Conservation (phyloP, 2,329 filamentous ascomycete species). For the Parafenestella ontariensis region DNA sequence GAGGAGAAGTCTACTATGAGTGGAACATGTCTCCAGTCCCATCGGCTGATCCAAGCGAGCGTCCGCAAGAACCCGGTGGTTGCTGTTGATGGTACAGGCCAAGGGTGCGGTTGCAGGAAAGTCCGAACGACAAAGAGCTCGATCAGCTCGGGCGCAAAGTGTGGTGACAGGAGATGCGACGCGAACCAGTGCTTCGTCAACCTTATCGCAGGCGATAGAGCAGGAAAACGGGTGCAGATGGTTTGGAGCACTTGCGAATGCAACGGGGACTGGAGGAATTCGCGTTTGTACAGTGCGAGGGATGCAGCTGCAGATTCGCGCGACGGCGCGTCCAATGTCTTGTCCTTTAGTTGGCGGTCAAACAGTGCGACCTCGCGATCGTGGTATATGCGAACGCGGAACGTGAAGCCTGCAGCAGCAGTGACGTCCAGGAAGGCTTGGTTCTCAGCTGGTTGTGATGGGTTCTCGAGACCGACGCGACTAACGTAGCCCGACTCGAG, state of each 20-base stretch:
- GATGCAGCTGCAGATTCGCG: conserved; percentile 74
- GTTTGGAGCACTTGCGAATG: conserved; percentile 84
- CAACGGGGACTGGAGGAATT: conserved; percentile 74
- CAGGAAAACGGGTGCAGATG: conserved; percentile 78
- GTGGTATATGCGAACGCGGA: conserved; percentile 86
- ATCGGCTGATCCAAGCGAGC: conserved; percentile 78
- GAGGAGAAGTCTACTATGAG: conserved; percentile 77
- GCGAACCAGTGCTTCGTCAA: conserved; percentile 90
- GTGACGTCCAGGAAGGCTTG: conserved; percentile 82
- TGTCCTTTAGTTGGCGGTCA: conserved; percentile 79
- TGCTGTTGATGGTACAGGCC: conserved; percentile 76
- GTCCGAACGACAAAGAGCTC: conserved; percentile 81
- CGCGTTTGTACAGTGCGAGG: conserved; percentile 73
- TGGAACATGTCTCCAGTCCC: conserved; percentile 90
- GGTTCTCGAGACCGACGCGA: conserved; percentile 82
- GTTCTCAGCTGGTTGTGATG: conserved; percentile 72
- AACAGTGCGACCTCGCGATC: conserved; percentile 85
- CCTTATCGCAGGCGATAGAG: conserved; percentile 82
- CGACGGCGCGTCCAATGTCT: conserved; percentile 67
- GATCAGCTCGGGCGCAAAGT: conserved; percentile 80
- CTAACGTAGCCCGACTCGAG: conserved; percentile 67
- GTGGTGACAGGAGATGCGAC: conserved; percentile 77
- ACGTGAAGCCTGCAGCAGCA: conserved; percentile 74
- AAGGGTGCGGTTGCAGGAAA: conserved; percentile 84
- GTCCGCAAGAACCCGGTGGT: conserved; percentile 83